Evolutionary conservation across 108 stramenopile species (phyloP).

Genomic region (Cyclotella cryptica): DNA sequence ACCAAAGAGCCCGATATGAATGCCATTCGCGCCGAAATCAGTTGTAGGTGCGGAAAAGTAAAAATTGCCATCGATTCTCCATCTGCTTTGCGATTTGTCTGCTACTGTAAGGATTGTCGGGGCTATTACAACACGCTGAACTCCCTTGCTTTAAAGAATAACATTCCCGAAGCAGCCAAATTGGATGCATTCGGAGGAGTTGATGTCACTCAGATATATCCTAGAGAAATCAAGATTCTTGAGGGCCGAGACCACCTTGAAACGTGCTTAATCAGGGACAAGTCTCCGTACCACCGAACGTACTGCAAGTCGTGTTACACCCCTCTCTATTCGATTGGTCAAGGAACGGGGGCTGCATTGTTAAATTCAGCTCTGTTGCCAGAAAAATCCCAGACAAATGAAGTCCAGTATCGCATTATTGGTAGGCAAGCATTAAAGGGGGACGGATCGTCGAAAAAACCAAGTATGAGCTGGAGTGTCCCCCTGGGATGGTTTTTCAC

Average conservation of each 20-base stretch:
- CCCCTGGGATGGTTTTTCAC: conserved; percentile 51
- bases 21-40: conserved; percentile 28
- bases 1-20: conserved; percentile 14
- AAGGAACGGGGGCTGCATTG: conserved; percentile 30
- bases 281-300: conserved; percentile 31
- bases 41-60: conserved; percentile 53
- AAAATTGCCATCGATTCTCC: conserved; percentile 42
- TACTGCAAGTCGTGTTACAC: conserved; percentile 57
- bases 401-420: conserved; percentile 53
- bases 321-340: conserved; percentile 49
- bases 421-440: conserved; percentile 49
- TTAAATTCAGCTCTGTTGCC: conserved; percentile 48
- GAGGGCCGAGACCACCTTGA: conserved; percentile 44
- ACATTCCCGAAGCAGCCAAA: background rate
- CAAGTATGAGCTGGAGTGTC: conserved; percentile 51
- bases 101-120: conserved; percentile 58
- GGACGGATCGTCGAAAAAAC: conserved; percentile 34
- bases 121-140: conserved; percentile 58
- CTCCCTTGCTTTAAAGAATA: conserved; percentile 18
- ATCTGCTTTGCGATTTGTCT: conserved; percentile 55
- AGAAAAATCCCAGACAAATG: conserved; percentile 32
- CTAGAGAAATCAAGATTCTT: conserved; percentile 44
- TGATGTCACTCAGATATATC: conserved; percentile 47
- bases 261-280: conserved; percentile 35
- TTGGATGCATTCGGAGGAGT: conserved; percentile 52